These are phyloP conservation scores for Vigna mungo DNA, from an alignment of 306 rosid species.

Conservation along the genomic window DNA sequence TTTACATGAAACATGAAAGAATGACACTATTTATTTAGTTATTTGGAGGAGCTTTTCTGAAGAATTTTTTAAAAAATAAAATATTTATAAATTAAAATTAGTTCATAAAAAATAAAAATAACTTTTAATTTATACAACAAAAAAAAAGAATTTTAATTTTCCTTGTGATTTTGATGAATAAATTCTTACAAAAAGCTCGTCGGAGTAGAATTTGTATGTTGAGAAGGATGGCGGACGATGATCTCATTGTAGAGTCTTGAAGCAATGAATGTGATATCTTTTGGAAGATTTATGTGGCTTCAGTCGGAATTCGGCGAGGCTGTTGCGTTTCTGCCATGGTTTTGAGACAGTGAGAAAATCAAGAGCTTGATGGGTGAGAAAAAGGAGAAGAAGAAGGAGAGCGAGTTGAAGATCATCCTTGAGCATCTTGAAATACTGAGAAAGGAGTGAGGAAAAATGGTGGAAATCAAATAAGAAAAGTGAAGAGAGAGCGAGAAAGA, in stretches of 20 bases:
- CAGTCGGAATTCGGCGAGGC: constrained; percentile 32
- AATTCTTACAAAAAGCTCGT: too few species aligned
- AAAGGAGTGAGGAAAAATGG: constrained; percentile 10
- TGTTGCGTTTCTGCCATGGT: constrained; percentile 35
- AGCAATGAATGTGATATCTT: constrained; percentile 31
- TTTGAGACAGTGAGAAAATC: constrained; percentile 42
- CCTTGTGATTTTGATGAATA: too few species aligned
- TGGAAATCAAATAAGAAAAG: constrained; percentile 43
- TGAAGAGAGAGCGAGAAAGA: constrained; percentile 38
- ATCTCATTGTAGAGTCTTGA: constrained; percentile 29
- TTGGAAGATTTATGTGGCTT: constrained; percentile 41
- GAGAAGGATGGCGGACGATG: neutral
- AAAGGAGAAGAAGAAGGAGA: constrained; percentile 36
- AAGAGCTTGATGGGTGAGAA: constrained; percentile 41
- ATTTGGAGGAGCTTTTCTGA: too few species aligned
- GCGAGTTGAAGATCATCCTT: constrained; percentile 52
- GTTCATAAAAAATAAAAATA: too few species aligned
- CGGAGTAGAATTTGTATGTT: neutral
- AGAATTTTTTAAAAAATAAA: too few species aligned
- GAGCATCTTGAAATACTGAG: constrained; percentile 32
- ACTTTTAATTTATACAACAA: too few species aligned
- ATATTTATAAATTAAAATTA: too few species aligned
- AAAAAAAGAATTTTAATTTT: too few species aligned
- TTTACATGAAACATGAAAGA: too few species aligned
- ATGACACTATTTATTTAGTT: too few species aligned